These are phyloP conservation scores for Didymella pinodella DNA, from an alignment of 2,329 filamentous ascomycete species.

Conservation along the genomic window DNA sequence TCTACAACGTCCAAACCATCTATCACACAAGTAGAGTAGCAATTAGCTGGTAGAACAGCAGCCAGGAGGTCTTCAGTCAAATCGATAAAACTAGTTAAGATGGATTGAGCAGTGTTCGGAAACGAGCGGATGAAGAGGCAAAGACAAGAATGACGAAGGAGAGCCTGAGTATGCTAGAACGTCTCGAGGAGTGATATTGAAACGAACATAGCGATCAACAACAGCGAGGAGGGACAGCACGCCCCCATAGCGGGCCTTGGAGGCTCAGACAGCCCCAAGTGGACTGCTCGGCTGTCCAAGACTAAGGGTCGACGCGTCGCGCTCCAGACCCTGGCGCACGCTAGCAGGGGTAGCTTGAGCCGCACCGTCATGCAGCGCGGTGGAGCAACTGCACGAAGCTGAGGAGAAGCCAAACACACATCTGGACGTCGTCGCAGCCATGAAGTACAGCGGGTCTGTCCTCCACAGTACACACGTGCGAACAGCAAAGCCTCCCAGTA, in stretches of 20 bases:
- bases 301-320: conserved; percentile 10
- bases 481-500: background rate
- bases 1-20: conserved; percentile 16
- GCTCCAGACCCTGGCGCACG: conserved; percentile 2
- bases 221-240: conserved; percentile 16
- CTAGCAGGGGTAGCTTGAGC: conserved; percentile 20
- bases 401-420: background rate
- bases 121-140: conserved; percentile 8
- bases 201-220: background rate
- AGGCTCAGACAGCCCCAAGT: conserved; percentile 19
- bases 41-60: background rate
- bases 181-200: background rate
- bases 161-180: background rate
- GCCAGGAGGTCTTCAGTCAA: background rate
- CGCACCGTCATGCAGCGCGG: conserved; percentile 1
- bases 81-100: background rate
- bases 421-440: conserved; percentile 6
- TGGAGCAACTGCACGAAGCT: conserved; percentile 1
- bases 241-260: conserved; percentile 19
- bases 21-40: background rate
- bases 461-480: background rate
- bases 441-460: conserved; percentile 33
- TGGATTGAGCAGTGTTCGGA: conserved; percentile 5
- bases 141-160: background rate
- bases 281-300: conserved; percentile 13